These are phyloP conservation scores for Aspergillus taichungensis DNA, from an alignment of 495 filamentous ascomycete genomes.

Conservation along the genomic window DNA sequence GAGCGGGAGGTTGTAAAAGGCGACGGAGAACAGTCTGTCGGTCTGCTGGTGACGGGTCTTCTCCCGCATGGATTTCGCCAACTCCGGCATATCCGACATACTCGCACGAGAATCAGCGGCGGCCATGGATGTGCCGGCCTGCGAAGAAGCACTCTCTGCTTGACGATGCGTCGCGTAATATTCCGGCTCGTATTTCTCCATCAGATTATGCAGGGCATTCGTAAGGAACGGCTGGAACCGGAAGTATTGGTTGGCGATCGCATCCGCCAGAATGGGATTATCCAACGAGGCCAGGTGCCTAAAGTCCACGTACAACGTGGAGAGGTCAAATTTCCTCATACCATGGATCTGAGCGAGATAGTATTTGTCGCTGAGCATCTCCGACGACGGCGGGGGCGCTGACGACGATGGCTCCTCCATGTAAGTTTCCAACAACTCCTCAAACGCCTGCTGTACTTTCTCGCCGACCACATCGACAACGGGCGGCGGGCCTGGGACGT, in stretches of 20 bases:
- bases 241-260: slow-evolving; percentile 85
- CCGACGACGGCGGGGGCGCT: slow-evolving; percentile 64
- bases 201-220: slow-evolving; percentile 81
- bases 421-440: slow-evolving; percentile 80
- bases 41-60: slow-evolving; percentile 92
- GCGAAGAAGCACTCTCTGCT: slow-evolving; percentile 50
- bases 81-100: slow-evolving; percentile 48
- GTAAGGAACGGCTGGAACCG: slow-evolving; percentile 90
- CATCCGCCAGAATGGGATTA: slow-evolving; percentile 67
- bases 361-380: slow-evolving; percentile 76
- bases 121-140: slow-evolving; percentile 57
- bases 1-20: slow-evolving; percentile 95
- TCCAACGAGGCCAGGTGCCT: slow-evolving; percentile 66
- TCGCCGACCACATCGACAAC: slow-evolving; percentile 86
- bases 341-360: slow-evolving; percentile 95
- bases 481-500: slow-evolving; percentile 59
- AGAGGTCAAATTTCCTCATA: slow-evolving; percentile 75
- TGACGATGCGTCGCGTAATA: slow-evolving; percentile 89
- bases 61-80: slow-evolving; percentile 25
- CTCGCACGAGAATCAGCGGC: slow-evolving; percentile 49
- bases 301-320: slow-evolving; percentile 95
- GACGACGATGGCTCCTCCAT: slow-evolving; percentile 69
- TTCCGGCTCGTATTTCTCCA: slow-evolving; percentile 86
- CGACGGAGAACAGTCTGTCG: slow-evolving; percentile 88
- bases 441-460: slow-evolving; percentile 75